Base-by-base conservation (phyloP, 441 rosid species). In the Aleurites moluccanus region DNA sequence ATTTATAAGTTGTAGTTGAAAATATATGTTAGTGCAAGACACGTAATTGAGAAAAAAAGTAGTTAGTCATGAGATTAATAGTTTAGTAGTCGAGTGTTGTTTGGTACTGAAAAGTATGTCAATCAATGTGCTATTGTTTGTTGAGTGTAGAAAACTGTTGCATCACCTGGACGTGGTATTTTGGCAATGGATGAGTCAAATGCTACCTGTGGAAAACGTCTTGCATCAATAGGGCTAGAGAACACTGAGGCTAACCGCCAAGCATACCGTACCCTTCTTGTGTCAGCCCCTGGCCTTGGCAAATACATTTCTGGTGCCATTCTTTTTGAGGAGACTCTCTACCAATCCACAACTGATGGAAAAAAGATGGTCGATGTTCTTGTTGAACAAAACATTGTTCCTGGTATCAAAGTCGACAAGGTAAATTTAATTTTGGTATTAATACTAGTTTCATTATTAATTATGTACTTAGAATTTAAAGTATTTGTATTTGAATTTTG, bases 121-220 rank as follows among this genome's bases (percentile, higher is more conserved):
- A 44, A 44, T 10, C 2, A 11, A 9, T 44, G 14, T 55, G 59
- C 6, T n/a, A n/a, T 27, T 62, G 66, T 67, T 52, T 68, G 30
- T 33, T 74, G 72, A 65, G 21, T 65, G 57, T 50, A 94, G 98
- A 94, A 92, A 91, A 92, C 93, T 7, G 30, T 92, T 56, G 98
- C 97, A 57, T 92, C 97, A 2, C 98, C 98, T 0, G 98, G 97
- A 35, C 93, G 93, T 71, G 98, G 97, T 76, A 92, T 94, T 64
- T 82, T 94, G 89, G 97, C 97, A 66, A 94, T 94, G 98, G 98
- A 94, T 38, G 97, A 94, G 86, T 94, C 97, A 0, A 94, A 92
- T 70, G 98, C 98, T 53, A 94, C 98, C 64, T 94, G 97, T 33
- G 98, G 97, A 77, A 90, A 92, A 77, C 91, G 96, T 80, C 80